Conservation (phyloP, 768 basidiomycete genomes). For the Suillus tomentosus region DNA sequence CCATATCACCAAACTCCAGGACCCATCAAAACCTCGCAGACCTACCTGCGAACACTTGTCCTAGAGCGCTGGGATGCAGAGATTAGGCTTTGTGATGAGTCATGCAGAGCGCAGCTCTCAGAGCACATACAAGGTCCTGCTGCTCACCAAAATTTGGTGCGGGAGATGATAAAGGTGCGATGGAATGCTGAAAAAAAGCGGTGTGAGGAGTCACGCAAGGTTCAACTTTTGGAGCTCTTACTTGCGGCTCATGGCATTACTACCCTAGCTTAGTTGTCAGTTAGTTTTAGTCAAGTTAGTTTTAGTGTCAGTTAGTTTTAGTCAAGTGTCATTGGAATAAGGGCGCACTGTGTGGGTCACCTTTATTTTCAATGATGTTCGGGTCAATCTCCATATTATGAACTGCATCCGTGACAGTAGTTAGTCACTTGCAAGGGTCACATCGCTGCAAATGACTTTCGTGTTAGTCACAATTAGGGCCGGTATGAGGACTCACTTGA, state of each 20-base stretch:
- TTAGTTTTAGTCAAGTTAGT: neutral
- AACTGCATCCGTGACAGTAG: neutral
- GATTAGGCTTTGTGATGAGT: neutral
- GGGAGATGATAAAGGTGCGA: too few relatives aligned
- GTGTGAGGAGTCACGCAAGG: neutral
- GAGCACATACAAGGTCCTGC: neutral
- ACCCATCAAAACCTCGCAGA: neutral
- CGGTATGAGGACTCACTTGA: conserved; percentile 4
- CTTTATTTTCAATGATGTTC: too few relatives aligned
- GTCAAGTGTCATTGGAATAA: neutral
- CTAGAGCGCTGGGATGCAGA: neutral
- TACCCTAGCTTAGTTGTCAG: neutral
- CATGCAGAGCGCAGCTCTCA: neutral
- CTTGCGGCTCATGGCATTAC: neutral
- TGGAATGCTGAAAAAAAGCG: too few relatives aligned
- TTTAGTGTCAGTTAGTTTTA: neutral
- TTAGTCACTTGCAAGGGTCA: neutral
- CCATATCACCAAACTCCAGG: neutral
- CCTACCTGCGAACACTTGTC: neutral
- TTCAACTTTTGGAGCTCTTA: neutral
- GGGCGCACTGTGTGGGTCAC: neutral
- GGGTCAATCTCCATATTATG: neutral
- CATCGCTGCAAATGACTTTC: neutral
- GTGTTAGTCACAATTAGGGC: neutral
- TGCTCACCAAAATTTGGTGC: neutral